Base-by-base conservation (phyloP, 2,329 filamentous ascomycete genomes). In the Phialophora macrospora region DNA sequence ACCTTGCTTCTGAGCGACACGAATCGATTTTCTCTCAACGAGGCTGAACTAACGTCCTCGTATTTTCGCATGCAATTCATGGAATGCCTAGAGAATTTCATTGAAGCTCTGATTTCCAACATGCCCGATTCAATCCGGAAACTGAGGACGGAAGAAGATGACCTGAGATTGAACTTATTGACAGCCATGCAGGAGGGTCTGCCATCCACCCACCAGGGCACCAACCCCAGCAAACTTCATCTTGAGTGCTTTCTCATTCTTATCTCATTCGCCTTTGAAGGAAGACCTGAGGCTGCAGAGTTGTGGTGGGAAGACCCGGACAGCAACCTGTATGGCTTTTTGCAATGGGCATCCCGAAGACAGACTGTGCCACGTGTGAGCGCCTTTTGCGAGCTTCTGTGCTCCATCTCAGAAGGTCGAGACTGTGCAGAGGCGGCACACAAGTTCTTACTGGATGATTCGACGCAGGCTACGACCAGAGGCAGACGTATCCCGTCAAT, bases 321-420 rank as follows among this genome's bases (percentile, higher is more conserved):
- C 73, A 93, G 93, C 74, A 97, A 97, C 72, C 82, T 99, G 34
- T 91, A 93, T 68, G 95, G 95, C 0, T 99, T 99, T 75, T 84
- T 99, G 75, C 91, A 96, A 70, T 99, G 95, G 95, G 91, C 93
- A n/a, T 97, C 95, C 3, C 90, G 92, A 72, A 86, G 95, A 72
- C 93, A 96, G 67, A 97, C 96, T 0, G 97, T 96, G 0, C 95
- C 95, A n/a, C 85, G 97, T 26, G 93, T 96, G 65, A 95, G 92
- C 67, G 93, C 94, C 12, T 99, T 98, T 73, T 99, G 95, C 77
- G 94, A 98, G 75, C 94, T 99, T 88, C 82, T 99, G 17, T 91
- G 93, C 74, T 90, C 93, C 1, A 89, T 99, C 55, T 92, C 95
- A 0, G 88, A 89, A 59, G 92, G 92, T 60, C 87, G 92, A 61